These are phyloP conservation scores for Canavalia gladiata DNA, from an alignment of 306 rosid species.

Conservation along the genomic window DNA sequence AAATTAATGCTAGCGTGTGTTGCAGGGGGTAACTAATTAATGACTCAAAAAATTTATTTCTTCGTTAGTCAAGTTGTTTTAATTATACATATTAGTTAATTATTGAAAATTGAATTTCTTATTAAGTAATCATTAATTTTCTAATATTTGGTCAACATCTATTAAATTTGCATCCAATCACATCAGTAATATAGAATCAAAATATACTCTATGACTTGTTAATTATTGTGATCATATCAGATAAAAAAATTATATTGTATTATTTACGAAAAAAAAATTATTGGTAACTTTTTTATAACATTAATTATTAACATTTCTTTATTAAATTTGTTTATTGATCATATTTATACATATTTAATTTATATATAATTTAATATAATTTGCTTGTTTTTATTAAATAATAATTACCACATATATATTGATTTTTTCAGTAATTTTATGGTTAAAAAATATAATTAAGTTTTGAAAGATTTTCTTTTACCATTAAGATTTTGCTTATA, in stretches of 20 bases:
- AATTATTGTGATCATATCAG: neutral
- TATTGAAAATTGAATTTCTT: neutral
- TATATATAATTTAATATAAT: neutral
- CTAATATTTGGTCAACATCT: slow-evolving; percentile 15
- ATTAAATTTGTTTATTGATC: neutral
- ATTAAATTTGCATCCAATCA: neutral
- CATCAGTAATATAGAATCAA: neutral
- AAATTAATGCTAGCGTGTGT: too few species aligned
- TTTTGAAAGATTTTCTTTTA: neutral
- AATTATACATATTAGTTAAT: neutral
- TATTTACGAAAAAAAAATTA: neutral
- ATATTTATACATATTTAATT: neutral
- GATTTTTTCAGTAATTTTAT: neutral
- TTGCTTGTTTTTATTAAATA: too few species aligned
- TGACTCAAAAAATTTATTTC: too few species aligned
- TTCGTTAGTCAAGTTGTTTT: neutral
- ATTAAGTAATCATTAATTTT: slow-evolving; percentile 11
- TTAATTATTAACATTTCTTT: neutral
- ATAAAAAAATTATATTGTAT: neutral
- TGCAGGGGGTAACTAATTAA: too few species aligned
- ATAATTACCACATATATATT: too few species aligned
- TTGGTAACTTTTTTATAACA: neutral
- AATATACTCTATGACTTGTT: neutral
- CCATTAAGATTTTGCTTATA: neutral
- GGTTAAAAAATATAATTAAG: neutral